Conservation (phyloP, 345 rosid species). For the Boechera retrofracta region DNA sequence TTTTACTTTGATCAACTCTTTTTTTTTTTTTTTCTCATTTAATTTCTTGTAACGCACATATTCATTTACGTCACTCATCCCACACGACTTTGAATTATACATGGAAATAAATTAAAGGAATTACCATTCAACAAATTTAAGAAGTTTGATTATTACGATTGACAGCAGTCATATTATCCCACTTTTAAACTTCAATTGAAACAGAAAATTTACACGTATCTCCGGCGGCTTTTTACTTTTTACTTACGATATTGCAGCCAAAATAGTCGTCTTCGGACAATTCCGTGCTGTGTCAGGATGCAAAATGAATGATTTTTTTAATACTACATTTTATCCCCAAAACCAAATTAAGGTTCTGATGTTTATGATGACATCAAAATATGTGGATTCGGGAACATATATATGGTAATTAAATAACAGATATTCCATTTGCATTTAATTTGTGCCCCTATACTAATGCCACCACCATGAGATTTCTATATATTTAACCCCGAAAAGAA, state of each 20-base stretch:
- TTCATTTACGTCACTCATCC: not conserved
- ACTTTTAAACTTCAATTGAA: too few species aligned
- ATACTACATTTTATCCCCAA: not conserved
- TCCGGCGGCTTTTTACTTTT: constrained; percentile 27
- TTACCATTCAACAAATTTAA: not conserved
- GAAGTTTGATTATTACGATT: not conserved
- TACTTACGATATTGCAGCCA: constrained; percentile 18
- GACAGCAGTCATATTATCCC: not conserved
- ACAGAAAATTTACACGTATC: not conserved
- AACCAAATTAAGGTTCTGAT: constrained; percentile 7
- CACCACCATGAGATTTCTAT: constrained; percentile 21
- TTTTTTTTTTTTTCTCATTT: not conserved
- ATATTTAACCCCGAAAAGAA: not conserved
- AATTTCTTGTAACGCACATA: not conserved
- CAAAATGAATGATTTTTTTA: constrained; percentile 4
- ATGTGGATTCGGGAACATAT: constrained; percentile 32
- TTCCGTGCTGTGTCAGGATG: constrained; percentile 9
- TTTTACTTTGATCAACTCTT: not conserved
- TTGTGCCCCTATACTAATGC: constrained; percentile 1
- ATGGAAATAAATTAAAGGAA: not conserved
- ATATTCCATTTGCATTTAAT: constrained; percentile 25
- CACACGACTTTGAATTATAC: not conserved
- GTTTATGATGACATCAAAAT: constrained; percentile 43
- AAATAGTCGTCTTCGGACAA: constrained; percentile 31
- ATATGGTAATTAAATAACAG: constrained; percentile 9